These are phyloP conservation scores for Ceratocystis alfenasii DNA, from an alignment of 2,329 filamentous ascomycete genomes.

Conservation along the genomic window DNA sequence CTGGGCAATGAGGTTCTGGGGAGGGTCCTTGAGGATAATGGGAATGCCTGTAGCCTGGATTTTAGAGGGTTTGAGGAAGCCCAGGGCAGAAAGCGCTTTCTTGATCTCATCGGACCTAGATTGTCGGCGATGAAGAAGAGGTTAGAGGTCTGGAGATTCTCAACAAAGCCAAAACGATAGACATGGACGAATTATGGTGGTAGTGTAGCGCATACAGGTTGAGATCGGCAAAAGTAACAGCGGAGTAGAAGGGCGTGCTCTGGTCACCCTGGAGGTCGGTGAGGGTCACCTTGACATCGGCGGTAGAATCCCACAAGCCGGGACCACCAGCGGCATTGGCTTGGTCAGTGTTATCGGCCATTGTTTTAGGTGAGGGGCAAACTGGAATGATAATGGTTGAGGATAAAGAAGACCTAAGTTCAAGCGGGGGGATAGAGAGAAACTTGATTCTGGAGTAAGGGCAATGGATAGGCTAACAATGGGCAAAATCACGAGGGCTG, in stretches of 20 bases:
- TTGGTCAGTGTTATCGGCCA: slow-evolving; percentile 30
- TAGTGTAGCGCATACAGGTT: slow-evolving; percentile 50
- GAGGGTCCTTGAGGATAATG: slow-evolving; percentile 74
- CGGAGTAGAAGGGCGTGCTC: slow-evolving; percentile 77
- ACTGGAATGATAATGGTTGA: slow-evolving; percentile 22
- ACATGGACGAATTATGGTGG: not conserved
- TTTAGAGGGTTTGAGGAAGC: slow-evolving; percentile 91
- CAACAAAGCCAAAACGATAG: not conserved
- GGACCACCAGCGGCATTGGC: slow-evolving; percentile 37
- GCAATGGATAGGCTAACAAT: not conserved
- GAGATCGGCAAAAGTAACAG: slow-evolving; percentile 72
- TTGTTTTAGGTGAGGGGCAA: slow-evolving; percentile 21
- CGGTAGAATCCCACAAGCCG: slow-evolving; percentile 57
- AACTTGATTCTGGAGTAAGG: not conserved
- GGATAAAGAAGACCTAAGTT: slow-evolving; percentile 21
- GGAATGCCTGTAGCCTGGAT: slow-evolving; percentile 93
- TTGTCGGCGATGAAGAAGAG: not conserved
- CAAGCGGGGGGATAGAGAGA: not conserved
- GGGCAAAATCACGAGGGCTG: not conserved
- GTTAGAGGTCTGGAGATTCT: slow-evolving; percentile 14
- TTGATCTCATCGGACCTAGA: slow-evolving; percentile 45
- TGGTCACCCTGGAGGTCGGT: slow-evolving; percentile 79
- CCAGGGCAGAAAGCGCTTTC: slow-evolving; percentile 65
- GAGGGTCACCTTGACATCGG: slow-evolving; percentile 84
- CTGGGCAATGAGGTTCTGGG: slow-evolving; percentile 89